These are phyloP conservation scores for Volvox africanus DNA, from an alignment of 139 green algal species.

Conservation along the genomic window DNA sequence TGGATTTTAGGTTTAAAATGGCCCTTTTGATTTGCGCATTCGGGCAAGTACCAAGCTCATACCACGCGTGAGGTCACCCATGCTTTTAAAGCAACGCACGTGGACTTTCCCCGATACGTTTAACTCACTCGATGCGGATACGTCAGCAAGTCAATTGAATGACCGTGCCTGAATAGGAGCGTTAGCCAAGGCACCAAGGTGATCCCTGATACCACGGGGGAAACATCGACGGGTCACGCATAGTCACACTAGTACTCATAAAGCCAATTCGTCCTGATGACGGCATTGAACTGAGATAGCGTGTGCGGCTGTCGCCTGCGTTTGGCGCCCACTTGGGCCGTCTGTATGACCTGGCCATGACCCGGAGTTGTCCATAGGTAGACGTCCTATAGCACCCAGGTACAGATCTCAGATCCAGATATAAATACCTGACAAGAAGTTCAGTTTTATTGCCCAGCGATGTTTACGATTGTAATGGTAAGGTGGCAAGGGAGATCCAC, in stretches of 20 bases:
- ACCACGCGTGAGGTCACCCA: neutral
- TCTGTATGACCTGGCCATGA: too few species aligned
- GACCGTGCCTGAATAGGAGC: constrained; percentile 52
- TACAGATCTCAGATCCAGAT: neutral
- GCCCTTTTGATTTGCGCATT: neutral
- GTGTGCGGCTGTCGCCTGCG: neutral
- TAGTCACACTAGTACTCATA: neutral
- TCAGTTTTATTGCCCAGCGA: constrained; percentile 20
- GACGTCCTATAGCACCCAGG: neutral
- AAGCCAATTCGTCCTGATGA: too few species aligned
- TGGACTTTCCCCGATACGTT: too few species aligned
- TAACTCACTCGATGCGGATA: constrained; percentile 62
- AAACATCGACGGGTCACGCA: neutral
- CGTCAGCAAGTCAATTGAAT: constrained; percentile 51
- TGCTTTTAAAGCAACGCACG: neutral
- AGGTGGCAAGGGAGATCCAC: neutral
- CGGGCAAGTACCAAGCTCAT: neutral
- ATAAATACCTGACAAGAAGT: constrained; percentile 7
- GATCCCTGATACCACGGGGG: constrained; percentile 52
- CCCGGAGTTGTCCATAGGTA: too few species aligned
- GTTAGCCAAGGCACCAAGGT: constrained; percentile 56
- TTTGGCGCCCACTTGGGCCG: neutral
- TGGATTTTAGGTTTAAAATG: neutral
- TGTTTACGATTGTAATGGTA: constrained; percentile 21
- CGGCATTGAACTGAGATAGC: neutral